These are phyloP conservation scores for Pyrenopolyporus hunteri DNA, from an alignment of 495 filamentous ascomycete species.

Conservation along the genomic window DNA sequence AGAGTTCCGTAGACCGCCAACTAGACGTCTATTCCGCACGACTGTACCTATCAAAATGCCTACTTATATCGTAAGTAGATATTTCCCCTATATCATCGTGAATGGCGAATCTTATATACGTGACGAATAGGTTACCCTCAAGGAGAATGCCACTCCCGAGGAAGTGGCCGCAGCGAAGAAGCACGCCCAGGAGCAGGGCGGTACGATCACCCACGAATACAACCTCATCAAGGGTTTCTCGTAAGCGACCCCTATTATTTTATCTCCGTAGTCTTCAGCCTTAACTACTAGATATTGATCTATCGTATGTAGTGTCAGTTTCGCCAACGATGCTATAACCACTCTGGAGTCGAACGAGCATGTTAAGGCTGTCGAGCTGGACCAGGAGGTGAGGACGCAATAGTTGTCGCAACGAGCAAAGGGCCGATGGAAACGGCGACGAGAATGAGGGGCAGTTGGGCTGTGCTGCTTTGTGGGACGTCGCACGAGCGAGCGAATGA, in stretches of 20 bases:
- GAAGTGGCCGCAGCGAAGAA: constrained; percentile 80
- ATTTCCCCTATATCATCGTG: constrained; percentile 2
- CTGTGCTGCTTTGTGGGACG: background rate
- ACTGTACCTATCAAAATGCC: constrained; percentile 61
- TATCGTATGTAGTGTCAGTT: constrained; percentile 65
- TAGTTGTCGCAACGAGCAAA: constrained; percentile 53
- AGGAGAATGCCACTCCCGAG: constrained; percentile 63
- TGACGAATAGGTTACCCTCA: constrained; percentile 73
- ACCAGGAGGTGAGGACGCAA: constrained; percentile 74
- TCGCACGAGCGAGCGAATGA: constrained; percentile 18
- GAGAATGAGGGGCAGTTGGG: constrained; percentile 36
- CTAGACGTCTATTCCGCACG: constrained; percentile 26
- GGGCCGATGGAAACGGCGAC: too few species aligned
- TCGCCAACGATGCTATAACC: constrained; percentile 67
- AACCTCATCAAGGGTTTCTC: constrained; percentile 87
- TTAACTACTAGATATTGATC: too few species aligned
- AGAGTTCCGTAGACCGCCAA: constrained; percentile 12
- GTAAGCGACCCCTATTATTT: constrained; percentile 59
- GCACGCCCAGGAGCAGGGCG: constrained; percentile 69
- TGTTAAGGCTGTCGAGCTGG: constrained; percentile 73
- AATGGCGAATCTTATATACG: constrained; percentile 18
- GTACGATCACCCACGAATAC: constrained; percentile 82
- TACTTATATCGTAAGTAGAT: constrained; percentile 68
- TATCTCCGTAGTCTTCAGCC: background rate
- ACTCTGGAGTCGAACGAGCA: constrained; percentile 69